These are phyloP conservation scores for Adansonia grandidieri DNA, from an alignment of 441 rosid species.

Conservation along the genomic window DNA sequence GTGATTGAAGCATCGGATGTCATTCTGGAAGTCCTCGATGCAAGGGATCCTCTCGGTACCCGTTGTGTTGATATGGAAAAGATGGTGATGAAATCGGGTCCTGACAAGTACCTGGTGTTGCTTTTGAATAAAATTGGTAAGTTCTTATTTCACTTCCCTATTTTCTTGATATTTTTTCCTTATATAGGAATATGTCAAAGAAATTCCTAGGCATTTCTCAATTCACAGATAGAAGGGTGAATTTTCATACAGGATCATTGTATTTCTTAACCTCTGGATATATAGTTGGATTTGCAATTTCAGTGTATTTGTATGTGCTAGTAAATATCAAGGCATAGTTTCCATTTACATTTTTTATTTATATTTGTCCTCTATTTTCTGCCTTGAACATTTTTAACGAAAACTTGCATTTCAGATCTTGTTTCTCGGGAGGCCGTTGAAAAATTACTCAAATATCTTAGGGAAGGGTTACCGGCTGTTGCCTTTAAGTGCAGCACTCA, in stretches of 20 bases:
- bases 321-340: not conserved
- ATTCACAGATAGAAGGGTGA: not conserved
- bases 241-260: not conserved
- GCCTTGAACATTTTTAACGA: not conserved
- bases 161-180: not conserved
- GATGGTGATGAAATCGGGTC: slow-evolving; percentile 86
- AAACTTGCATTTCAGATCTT: slow-evolving; percentile 62
- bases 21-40: slow-evolving; percentile 92
- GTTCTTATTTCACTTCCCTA: not conserved
- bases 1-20: slow-evolving; percentile 94
- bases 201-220: not conserved
- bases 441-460: slow-evolving; percentile 90
- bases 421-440: slow-evolving; percentile 95
- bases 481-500: slow-evolving; percentile 97
- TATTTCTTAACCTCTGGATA: not conserved
- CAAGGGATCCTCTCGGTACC: slow-evolving; percentile 89
- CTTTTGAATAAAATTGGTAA: slow-evolving; percentile 92
- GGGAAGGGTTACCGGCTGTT: slow-evolving; percentile 92
- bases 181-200: not conserved
- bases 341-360: not conserved
- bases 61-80: slow-evolving; percentile 95
- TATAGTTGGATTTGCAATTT: not conserved
- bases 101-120: slow-evolving; percentile 79
- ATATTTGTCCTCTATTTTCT: not conserved
- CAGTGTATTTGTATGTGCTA: not conserved